phyloP scores from a whole-genome alignment of 352 stramenopile genomes.

The Globisporangium megalacanthum region DNA sequence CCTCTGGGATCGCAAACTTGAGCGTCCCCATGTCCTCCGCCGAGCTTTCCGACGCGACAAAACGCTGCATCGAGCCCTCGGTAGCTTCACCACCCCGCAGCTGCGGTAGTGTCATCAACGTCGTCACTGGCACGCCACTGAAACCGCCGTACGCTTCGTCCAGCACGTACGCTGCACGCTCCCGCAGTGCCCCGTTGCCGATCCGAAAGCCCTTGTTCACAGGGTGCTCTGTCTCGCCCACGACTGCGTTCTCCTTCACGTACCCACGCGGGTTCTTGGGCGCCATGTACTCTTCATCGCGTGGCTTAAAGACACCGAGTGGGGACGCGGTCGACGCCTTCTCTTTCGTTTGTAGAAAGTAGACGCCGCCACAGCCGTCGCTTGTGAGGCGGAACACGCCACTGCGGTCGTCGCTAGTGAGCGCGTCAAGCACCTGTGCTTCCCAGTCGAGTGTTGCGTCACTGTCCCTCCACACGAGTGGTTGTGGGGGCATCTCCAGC shows the following conservation, averaged over 20 bases:
- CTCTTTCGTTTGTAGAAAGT: conserved; percentile 37
- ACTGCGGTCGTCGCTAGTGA: conserved; percentile 12
- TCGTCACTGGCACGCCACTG: conserved; percentile 79
- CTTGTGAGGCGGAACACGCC: conserved; percentile 60
- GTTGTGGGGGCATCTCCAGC: conserved; percentile 4
- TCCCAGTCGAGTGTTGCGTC: conserved; percentile 40
- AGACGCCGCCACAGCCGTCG: conserved; percentile 76
- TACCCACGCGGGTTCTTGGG: conserved; percentile 97
- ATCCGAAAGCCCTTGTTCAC: conserved; percentile 84
- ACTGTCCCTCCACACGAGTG: conserved; percentile 36
- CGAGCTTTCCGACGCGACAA: conserved; percentile 75
- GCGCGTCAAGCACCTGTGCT: conserved; percentile 30
- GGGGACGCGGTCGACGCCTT: conserved; percentile 17
- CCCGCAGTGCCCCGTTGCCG: conserved; percentile 79
- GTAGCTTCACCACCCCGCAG: conserved; percentile 54
- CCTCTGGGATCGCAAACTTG: conserved; percentile 78
- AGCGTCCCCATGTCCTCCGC: conserved; percentile 86
- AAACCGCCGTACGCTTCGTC: conserved; percentile 77
- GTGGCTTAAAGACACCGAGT: conserved; percentile 95
- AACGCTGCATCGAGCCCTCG: conserved; percentile 83
- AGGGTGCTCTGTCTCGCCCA: conserved; percentile 74
- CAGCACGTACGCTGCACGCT: conserved; percentile 80
- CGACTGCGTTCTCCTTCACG: conserved; percentile 75
- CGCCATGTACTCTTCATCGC: conserved; percentile 98
- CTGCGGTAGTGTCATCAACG: conserved; percentile 51